These are phyloP conservation scores for Lablab purpureus DNA, from an alignment of 306 rosid species.

Conservation along the genomic window DNA sequence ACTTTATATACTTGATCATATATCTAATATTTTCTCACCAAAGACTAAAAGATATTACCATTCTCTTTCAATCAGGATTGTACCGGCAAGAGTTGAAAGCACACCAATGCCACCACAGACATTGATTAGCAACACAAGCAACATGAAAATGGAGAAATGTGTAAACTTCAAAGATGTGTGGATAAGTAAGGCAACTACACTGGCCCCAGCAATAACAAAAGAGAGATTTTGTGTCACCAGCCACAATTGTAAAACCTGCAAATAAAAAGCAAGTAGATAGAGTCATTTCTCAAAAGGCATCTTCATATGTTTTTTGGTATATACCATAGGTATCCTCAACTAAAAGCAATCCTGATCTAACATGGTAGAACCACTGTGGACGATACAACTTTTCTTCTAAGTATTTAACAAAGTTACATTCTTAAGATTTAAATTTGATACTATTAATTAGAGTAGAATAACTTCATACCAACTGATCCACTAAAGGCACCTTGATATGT, in stretches of 20 bases:
- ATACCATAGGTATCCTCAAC: neutral
- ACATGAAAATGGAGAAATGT: slow-evolving; percentile 59
- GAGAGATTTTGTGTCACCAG: slow-evolving; percentile 76
- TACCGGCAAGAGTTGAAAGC: slow-evolving; percentile 86
- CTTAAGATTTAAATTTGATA: too few species aligned
- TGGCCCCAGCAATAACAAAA: slow-evolving; percentile 75
- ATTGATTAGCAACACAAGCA: slow-evolving; percentile 65
- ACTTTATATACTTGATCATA: neutral
- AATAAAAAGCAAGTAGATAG: slow-evolving; percentile 39
- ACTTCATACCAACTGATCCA: too few species aligned
- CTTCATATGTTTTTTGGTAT: neutral
- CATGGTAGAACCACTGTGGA: too few species aligned
- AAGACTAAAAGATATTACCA: slow-evolving; percentile 64
- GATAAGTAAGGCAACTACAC: slow-evolving; percentile 62
- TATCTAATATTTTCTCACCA: neutral
- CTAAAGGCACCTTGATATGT: too few species aligned
- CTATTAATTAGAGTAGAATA: too few species aligned
- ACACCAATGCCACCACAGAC: slow-evolving; percentile 80
- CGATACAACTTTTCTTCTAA: too few species aligned
- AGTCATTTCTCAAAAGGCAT: neutral
- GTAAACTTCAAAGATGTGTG: slow-evolving; percentile 65
- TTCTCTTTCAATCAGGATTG: slow-evolving; percentile 93
- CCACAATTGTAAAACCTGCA: slow-evolving; percentile 87
- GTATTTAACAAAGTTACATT: too few species aligned
- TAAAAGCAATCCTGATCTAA: too few species aligned